Base-by-base conservation (phyloP, 805 yeast species). In the Komagataella kurtzmanii region DNA sequence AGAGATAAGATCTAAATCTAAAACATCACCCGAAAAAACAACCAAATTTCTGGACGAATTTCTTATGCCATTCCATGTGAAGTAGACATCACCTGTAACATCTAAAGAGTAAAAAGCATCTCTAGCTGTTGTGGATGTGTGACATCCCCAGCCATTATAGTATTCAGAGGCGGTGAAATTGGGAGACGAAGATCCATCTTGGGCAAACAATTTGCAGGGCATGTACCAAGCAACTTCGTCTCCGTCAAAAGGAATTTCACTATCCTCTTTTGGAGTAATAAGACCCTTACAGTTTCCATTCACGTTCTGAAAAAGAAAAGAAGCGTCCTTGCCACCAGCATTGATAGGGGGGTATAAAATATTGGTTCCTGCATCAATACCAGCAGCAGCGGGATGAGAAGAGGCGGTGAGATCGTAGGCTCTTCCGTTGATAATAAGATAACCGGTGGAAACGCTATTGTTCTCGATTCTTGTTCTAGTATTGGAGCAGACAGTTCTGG, bases 61-160 rank as follows among this genome's bases (percentile, higher is more conserved):
- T 54, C 69, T 72, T 55, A 91, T 74, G 58, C 86, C 95, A 52
- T 87, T 88, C 99, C 99, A 93, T 5, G 89, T 82, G 67, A 83
- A 93, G 65, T 77, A 89, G 3, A 91, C 83, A 56, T 85, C 88
- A 5, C 91, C 96, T 24, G 74, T 68, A 43, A 75, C 76, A 23
- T 76, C 65, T 58, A 86, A 68, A 18, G 56, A 51, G 63, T 85
- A 86, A 62, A 77, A 91, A 1, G 85, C 74, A 2, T 75, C 65
- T 61, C 98, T 79, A 0, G 96, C 90, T 1, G 61, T 56, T 6
- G 74, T 59, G 3, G 87, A 75, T 1, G 97, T 86, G 67, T 93
- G 97, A 64, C 98, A 91, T 1, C 91, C 95, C 79, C 87, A 89
- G 7, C 97, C 97, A 48, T 73, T 68, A 64, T 89, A 90, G 61